Percentiles rank a stretch among this genome's conserved stretches.
These are phyloP conservation scores for Picocystis salinarum DNA, from an alignment of 139 green algal species.

Conservation along the genomic window DNA sequence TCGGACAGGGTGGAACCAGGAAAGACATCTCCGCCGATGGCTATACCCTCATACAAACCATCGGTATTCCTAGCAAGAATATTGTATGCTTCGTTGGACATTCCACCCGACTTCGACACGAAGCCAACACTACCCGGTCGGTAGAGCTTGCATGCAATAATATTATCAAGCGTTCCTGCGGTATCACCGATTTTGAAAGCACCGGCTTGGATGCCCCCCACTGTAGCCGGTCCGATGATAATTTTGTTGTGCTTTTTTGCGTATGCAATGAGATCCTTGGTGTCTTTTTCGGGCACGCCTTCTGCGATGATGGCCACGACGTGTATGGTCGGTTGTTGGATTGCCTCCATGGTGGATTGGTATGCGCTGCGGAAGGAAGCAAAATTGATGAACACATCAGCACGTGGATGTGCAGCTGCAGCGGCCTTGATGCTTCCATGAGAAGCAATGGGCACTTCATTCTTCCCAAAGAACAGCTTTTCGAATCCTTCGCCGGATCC, in stretches of 20 bases:
- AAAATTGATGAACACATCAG: constrained; percentile 93
- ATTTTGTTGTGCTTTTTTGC: constrained; percentile 67
- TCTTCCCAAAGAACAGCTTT: constrained; percentile 79
- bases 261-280: constrained; percentile 68
- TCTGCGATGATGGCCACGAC: constrained; percentile 82
- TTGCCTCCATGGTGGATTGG: constrained; percentile 68
- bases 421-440: constrained; percentile 43
- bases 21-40: constrained; percentile 80
- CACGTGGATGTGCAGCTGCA: constrained; percentile 39
- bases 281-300: constrained; percentile 77
- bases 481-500: constrained; percentile 62
- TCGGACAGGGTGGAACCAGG: constrained; percentile 77
- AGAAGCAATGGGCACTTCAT: constrained; percentile 62
- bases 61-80: constrained; percentile 71
- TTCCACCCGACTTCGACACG: constrained; percentile 78
- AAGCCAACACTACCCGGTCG: constrained; percentile 76
- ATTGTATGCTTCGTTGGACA: constrained; percentile 95
- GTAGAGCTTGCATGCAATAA: constrained; percentile 81
- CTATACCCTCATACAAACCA: constrained; percentile 83
- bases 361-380: constrained; percentile 69
- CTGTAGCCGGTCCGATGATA: constrained; percentile 77
- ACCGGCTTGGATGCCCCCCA: constrained; percentile 75
- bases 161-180: constrained; percentile 87
- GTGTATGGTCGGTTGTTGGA: constrained; percentile 62
- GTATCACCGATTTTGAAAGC: constrained; percentile 92